Evolutionary conservation across 176 grass and related monocot genomes (phyloP).

Genomic region (Hsuehochloa calcarea): DNA sequence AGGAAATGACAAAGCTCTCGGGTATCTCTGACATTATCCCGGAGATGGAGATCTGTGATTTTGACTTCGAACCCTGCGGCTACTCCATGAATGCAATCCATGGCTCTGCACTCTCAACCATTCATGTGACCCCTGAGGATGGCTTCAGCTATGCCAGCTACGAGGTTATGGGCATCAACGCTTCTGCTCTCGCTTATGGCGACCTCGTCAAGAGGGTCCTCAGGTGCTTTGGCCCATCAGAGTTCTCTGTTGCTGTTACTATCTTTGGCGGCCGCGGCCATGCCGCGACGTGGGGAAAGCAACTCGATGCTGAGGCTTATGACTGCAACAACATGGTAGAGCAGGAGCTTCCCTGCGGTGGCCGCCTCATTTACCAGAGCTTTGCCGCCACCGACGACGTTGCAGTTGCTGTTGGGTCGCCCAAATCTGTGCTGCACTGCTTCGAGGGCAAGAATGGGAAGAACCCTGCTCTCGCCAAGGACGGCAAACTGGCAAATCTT

Average conservation of each 20-base stretch:
- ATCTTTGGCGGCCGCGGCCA: slow-evolving; percentile 48
- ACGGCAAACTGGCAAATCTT: slow-evolving; percentile 35
- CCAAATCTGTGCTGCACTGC: slow-evolving; percentile 54
- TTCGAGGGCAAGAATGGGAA: slow-evolving; percentile 30
- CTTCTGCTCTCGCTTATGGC: slow-evolving; percentile 30
- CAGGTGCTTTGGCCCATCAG: slow-evolving; percentile 52
- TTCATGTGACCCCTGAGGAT: slow-evolving; percentile 79
- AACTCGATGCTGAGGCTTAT: slow-evolving; percentile 36
- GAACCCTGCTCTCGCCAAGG: slow-evolving; percentile 22
- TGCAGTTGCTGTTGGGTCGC: slow-evolving; percentile 14
- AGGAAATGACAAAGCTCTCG: slow-evolving; percentile 68
- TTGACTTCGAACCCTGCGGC: slow-evolving; percentile 69
- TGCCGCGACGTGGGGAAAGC: slow-evolving; percentile 45
- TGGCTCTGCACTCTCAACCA: slow-evolving; percentile 50
- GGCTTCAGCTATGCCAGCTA: slow-evolving; percentile 87
- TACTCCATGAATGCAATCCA: slow-evolving; percentile 81
- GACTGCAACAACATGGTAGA: slow-evolving; percentile 48
- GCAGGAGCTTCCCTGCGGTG: slow-evolving; percentile 45
- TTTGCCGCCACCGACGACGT: slow-evolving; percentile 24
- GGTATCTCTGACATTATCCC: slow-evolving; percentile 69
- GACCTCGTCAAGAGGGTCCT: slow-evolving; percentile 66
- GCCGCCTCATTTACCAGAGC: slow-evolving; percentile 62
- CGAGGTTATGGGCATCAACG: slow-evolving; percentile 58
- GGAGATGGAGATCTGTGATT: slow-evolving; percentile 80
- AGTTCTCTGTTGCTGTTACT: slow-evolving; percentile 71